phyloP scores from a whole-genome alignment of 164 flowering plant species.

The Vitis labrusca region DNA sequence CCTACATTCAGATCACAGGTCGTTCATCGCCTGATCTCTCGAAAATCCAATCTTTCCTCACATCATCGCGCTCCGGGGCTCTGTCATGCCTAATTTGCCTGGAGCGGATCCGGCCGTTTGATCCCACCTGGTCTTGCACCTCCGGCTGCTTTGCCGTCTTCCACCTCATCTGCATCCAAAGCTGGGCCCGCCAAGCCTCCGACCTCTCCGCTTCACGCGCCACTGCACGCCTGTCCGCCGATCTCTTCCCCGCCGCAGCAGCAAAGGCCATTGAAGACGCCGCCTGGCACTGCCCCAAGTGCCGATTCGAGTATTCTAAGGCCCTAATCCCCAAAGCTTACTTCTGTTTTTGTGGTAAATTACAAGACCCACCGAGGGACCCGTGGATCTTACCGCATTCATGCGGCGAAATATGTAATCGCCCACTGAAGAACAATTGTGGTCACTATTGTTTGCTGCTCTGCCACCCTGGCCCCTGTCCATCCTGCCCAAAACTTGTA shows the following conservation, averaged over 20 bases:
- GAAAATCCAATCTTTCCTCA: constrained; percentile 82
- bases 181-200: constrained; percentile 87
- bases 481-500: constrained; percentile 85
- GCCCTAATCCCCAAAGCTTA: constrained; percentile 59
- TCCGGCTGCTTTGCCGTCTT: constrained; percentile 75
- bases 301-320: constrained; percentile 64
- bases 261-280: constrained; percentile 35
- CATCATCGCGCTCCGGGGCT: constrained; percentile 74
- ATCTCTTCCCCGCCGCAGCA: constrained; percentile 44
- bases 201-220: constrained; percentile 67
- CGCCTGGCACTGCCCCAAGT: constrained; percentile 90
- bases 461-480: constrained; percentile 96
- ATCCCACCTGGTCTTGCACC: constrained; percentile 87
- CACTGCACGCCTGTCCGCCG: constrained; percentile 45
- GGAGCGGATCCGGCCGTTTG: constrained; percentile 60
- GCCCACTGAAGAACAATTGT: constrained; percentile 57
- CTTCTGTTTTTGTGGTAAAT: constrained; percentile 79
- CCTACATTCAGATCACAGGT: constrained; percentile 57
- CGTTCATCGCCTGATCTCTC: constrained; percentile 55
- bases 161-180: constrained; percentile 87
- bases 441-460: constrained; percentile 79
- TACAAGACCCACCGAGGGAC: constrained; percentile 64
- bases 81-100: constrained; percentile 93
- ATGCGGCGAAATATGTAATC: constrained; percentile 80
- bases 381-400: constrained; percentile 97